These are phyloP conservation scores for Verticillium tricorpus DNA, from an alignment of 2,329 filamentous ascomycete species.

Conservation along the genomic window DNA sequence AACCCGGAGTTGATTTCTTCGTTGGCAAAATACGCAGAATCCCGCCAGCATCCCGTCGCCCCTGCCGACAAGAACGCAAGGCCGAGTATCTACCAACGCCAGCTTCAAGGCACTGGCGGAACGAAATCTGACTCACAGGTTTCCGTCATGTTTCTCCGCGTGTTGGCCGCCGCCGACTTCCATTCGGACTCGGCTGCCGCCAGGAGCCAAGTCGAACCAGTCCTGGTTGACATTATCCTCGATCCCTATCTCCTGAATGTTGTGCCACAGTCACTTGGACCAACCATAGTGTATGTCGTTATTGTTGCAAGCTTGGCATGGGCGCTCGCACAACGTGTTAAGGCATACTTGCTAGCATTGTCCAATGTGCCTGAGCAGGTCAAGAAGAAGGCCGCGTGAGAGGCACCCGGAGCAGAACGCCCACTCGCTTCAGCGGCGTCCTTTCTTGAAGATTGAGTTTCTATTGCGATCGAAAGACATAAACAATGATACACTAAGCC, in stretches of 20 bases:
- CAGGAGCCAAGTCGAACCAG: constrained; percentile 70
- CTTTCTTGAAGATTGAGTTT: background rate
- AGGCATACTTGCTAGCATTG: background rate
- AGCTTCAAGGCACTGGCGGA: background rate
- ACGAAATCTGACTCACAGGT: constrained; percentile 9
- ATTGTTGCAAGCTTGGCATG: constrained; percentile 50
- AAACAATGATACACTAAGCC: background rate
- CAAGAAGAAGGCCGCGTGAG: background rate
- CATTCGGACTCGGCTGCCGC: constrained; percentile 69
- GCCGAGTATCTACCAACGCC: constrained; percentile 2
- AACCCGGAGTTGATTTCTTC: constrained; percentile 60
- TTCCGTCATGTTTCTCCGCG: constrained; percentile 66
- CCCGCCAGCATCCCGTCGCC: constrained; percentile 31
- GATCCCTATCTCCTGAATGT: constrained; percentile 81
- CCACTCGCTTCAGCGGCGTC: background rate
- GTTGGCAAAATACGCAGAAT: constrained; percentile 56
- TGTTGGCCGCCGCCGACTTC: constrained; percentile 79
- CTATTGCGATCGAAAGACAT: background rate
- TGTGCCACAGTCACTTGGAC: constrained; percentile 71
- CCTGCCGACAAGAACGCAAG: constrained; percentile 7
- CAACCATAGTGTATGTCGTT: constrained; percentile 65
- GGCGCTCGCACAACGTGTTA: constrained; percentile 31
- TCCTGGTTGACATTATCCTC: constrained; percentile 76
- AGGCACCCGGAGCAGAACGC: background rate
- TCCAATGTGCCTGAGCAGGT: background rate